Evolutionary conservation across 202 grass and related monocot species (phyloP).

Genomic region (Sporobolus alterniflorus): DNA sequence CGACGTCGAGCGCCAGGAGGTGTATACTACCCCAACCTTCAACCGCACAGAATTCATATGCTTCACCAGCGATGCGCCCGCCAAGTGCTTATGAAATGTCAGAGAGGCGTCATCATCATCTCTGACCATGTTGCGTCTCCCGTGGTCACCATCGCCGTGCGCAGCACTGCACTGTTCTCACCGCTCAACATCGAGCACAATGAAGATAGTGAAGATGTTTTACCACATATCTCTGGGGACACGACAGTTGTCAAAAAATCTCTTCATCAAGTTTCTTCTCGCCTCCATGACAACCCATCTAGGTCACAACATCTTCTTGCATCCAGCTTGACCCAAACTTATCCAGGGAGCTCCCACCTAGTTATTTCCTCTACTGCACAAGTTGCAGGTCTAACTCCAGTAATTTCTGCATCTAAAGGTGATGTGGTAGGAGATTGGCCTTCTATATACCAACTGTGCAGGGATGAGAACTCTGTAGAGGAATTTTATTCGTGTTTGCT

Average conservation of each 20-base stretch:
- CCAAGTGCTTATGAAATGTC: no score
- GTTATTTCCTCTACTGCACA: constrained; percentile 61
- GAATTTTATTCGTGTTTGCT: constrained; percentile 88
- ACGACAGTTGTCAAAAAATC: constrained; percentile 75
- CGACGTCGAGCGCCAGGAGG: constrained; percentile 41
- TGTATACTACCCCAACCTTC: neutral
- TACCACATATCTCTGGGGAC: constrained; percentile 79
- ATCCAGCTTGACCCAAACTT: constrained; percentile 55
- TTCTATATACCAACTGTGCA: constrained; percentile 66
- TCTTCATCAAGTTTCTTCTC: constrained; percentile 82
- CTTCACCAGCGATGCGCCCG: no score
- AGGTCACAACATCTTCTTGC: constrained; percentile 77
- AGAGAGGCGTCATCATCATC: no score
- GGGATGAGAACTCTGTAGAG: constrained; percentile 77
- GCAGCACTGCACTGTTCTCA: no score
- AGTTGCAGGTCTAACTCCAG: constrained; percentile 57
- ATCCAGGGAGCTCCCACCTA: constrained; percentile 52
- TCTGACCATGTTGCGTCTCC: no score
- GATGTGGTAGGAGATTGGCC: constrained; percentile 77
- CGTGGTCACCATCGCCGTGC: no score
- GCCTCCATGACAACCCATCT: constrained; percentile 95
- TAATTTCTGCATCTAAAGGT: constrained; percentile 70
- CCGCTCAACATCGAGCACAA: no score
- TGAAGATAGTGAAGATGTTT: no score
- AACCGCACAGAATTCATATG: no score